Conservation (phyloP, 2,329 filamentous ascomycete genomes). For the Venturia nashicola region DNA sequence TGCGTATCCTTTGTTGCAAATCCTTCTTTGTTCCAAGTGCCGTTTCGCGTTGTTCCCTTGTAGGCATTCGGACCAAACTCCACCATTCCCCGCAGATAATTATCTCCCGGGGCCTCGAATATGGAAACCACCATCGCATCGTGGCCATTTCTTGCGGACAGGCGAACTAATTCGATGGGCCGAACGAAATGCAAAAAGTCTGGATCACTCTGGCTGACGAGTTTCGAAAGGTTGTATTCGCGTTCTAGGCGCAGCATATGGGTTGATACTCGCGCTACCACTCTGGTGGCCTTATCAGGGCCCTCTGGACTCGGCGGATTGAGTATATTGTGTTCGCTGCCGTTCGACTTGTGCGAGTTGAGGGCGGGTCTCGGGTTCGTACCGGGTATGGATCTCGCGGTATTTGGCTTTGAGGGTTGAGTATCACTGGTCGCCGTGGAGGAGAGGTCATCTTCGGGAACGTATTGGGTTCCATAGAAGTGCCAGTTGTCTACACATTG, state of each 20-base stretch:
- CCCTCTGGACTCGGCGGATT: slow-evolving; percentile 26
- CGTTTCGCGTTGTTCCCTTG: slow-evolving; percentile 11
- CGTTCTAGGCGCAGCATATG: slow-evolving; percentile 76
- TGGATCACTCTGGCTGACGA: slow-evolving; percentile 60
- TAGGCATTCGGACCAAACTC: slow-evolving; percentile 58
- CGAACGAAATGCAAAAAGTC: slow-evolving; percentile 64
- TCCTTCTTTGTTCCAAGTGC: neutral
- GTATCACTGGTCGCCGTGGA: neutral
- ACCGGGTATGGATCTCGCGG: neutral
- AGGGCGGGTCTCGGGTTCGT: slow-evolving; percentile 4
- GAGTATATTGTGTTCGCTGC: slow-evolving; percentile 30
- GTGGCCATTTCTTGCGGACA: slow-evolving; percentile 57
- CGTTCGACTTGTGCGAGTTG: slow-evolving; percentile 4
- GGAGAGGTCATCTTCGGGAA: neutral
- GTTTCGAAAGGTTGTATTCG: slow-evolving; percentile 71
- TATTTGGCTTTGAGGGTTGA: slow-evolving; percentile 35
- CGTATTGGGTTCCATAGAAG: slow-evolving; percentile 26
- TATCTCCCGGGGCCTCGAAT: slow-evolving; percentile 65
- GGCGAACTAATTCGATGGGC: slow-evolving; percentile 65
- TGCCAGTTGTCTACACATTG: slow-evolving; percentile 58
- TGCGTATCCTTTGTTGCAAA: slow-evolving; percentile 30
- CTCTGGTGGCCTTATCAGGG: slow-evolving; percentile 35
- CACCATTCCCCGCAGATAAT: slow-evolving; percentile 58
- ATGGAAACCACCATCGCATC: slow-evolving; percentile 68
- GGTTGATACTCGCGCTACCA: slow-evolving; percentile 72